Conservation (phyloP, 2,329 filamentous ascomycete species). For the Epichloe bromicola region DNA sequence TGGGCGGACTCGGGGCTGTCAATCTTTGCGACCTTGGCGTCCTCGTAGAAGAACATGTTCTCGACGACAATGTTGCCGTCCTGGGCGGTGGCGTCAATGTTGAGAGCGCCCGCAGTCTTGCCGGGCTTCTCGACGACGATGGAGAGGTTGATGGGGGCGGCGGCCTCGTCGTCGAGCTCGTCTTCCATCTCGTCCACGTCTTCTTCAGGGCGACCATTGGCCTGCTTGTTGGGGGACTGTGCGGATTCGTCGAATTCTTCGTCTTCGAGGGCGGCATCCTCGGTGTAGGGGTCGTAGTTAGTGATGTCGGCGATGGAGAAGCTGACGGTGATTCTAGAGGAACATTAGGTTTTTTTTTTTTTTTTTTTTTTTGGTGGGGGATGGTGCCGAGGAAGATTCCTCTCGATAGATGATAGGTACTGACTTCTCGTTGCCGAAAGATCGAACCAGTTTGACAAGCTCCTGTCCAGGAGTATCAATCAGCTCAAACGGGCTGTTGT, state of each 20-base stretch:
- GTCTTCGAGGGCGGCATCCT: slow-evolving; percentile 26
- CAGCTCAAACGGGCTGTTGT: slow-evolving; percentile 73
- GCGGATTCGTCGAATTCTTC: slow-evolving; percentile 27
- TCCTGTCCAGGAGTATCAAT: slow-evolving; percentile 74
- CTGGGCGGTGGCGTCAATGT: slow-evolving; percentile 75
- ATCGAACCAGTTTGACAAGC: slow-evolving; percentile 73
- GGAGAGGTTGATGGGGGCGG: slow-evolving; percentile 71
- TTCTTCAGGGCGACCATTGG: slow-evolving; percentile 37
- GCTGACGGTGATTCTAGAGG: slow-evolving; percentile 27
- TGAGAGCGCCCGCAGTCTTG: slow-evolving; percentile 58
- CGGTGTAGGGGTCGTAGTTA: slow-evolving; percentile 25
- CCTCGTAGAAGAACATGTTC: slow-evolving; percentile 78
- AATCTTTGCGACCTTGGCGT: slow-evolving; percentile 64
- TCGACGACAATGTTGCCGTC: slow-evolving; percentile 80
- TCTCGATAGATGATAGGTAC: slow-evolving; percentile 13
- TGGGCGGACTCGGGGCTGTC: slow-evolving; percentile 65
- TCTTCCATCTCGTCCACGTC: slow-evolving; percentile 32
- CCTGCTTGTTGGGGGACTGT: slow-evolving; percentile 42
- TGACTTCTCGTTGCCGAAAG: slow-evolving; percentile 79
- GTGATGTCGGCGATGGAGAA: slow-evolving; percentile 30
- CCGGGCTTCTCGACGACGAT: slow-evolving; percentile 79
- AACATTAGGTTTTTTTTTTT: background rate
- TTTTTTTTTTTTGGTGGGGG: background rate
- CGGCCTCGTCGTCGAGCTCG: slow-evolving; percentile 38
- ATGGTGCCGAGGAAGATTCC: background rate